Evolutionary conservation across 805 yeast genomes (phyloP), one percentile per base, ranked within the genome.

Genomic region (Ogataea paradorogensis): DNA sequence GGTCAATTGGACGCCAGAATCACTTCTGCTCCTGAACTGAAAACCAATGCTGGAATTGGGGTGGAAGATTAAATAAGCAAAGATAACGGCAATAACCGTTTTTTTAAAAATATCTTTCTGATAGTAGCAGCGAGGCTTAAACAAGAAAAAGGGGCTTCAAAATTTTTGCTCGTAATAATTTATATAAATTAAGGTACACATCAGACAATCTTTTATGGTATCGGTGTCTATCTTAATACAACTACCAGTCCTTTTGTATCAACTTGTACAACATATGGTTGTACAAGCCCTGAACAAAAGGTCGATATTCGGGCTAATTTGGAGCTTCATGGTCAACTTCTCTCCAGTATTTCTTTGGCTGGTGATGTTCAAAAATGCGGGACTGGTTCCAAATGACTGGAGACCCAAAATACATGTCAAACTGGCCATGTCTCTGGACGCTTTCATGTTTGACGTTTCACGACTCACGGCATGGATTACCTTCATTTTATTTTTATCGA

Each of bases 351-450:
- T 74, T 27, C 49, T 70, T 15, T 80, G 85, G 85, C 59, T 80
- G 29, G 40, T 59, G 27, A 70, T 77, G 15, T 80, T 80, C 62
- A 74, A 78, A 55, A 70, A 78, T 51, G 84, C 85, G 1, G 78
- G 78, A 2, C 27, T 65, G 2, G 76, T 77, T 27, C 85, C 88
- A 7, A 68, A 63, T 20, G 61, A 60, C 5, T 65, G 71, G 47
- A 64, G 86, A 43, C 87, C 86, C 0, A 41, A 51, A 9, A 76
- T 78, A 45, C 70, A 71, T 51, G 76, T 75, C 32, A 65, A 71
- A 39, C 51, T 75, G 15, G 67, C 73, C 9, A 68, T 66, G 43
- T 60, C 66, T 35, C 48, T 62, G 48, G 87, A 68, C 61, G 51
- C 52, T 20, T 61, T 61, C 37, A 51, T 71, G 35, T 75, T 70